A percentile compares a stretch with the other conserved stretches of the same genome.
These are phyloP conservation scores for Lentinula detonsa DNA, from an alignment of 768 basidiomycete species.

Conservation along the genomic window DNA sequence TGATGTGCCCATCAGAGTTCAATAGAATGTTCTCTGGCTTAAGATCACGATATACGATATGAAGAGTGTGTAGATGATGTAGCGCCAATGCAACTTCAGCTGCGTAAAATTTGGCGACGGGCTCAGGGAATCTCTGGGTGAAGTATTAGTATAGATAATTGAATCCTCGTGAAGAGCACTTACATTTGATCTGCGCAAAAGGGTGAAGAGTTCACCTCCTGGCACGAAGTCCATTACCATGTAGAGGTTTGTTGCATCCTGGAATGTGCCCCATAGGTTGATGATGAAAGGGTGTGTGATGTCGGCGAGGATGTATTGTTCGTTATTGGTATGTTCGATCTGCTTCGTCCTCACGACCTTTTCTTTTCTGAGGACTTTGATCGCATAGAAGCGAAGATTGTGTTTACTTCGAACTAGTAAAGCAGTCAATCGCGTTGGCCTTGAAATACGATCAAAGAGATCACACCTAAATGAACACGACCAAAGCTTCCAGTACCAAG, in stretches of 20 bases:
- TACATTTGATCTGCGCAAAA: constrained; percentile 85
- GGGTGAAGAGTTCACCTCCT: constrained; percentile 94
- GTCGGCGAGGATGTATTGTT: constrained; percentile 77
- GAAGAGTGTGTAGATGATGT: constrained; percentile 77
- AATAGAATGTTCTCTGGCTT: constrained; percentile 97
- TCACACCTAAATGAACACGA: constrained; percentile 83
- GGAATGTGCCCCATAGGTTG: constrained; percentile 95
- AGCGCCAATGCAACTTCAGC: constrained; percentile 93
- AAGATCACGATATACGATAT: constrained; percentile 95
- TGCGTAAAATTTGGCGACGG: constrained; percentile 96
- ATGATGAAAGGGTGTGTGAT: constrained; percentile 93
- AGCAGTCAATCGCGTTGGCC: constrained; percentile 1
- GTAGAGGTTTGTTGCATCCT: constrained; percentile 88
- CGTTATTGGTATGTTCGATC: constrained; percentile 95
- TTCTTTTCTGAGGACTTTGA: constrained; percentile 93
- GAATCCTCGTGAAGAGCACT: constrained; percentile 21
- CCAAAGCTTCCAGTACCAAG: constrained; percentile 97
- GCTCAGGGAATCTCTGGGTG: constrained; percentile 84
- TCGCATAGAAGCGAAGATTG: constrained; percentile 92
- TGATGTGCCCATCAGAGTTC: constrained; percentile 93
- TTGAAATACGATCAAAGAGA: constrained; percentile 6
- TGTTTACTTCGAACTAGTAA: constrained; percentile 79
- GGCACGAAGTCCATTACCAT: constrained; percentile 98
- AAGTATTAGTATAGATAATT: constrained; percentile 11
- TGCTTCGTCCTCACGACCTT: constrained; percentile 91